Base-by-base conservation (phyloP, 108 stramenopile genomes). In the Fistulifera pelliculosa region DNA sequence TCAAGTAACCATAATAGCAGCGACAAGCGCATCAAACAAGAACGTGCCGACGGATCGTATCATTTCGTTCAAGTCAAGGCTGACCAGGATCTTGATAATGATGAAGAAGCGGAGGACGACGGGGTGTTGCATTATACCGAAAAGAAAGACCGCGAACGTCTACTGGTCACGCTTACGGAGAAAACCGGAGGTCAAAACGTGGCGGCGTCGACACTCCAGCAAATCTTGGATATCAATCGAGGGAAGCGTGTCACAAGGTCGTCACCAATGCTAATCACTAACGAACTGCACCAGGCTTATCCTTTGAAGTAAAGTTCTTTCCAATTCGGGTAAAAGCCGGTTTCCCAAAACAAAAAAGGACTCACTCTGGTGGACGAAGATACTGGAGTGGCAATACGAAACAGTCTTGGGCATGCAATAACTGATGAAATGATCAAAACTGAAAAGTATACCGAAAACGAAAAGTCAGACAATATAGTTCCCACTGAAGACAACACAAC, bases 151-250 rank as follows among this genome's bases (percentile, higher is more conserved):
- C 83, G 81, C 40, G 83, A 93, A 71, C 64, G 64, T 56, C 60
- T 85, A n/a, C 47, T 93, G 17, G 56, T 73, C 5, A 74, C 76
- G 53, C 47, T 93, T 42, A 69, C 85, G 10, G 62, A 73, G 41
- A 68, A 68, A 50, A 93, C 79, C 1, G 85, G 87, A 28, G 91
- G 91, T 13, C 62, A 68, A 23, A 83, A 89, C 19, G 27, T 71
- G 17, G 74, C 85, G 1, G 79, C 80, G 22, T 62, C 56, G 16
- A 68, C 76, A 35, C 21, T 93, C 27, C 61, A 80, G 27, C 47
- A 76, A 22, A 64, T 85, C 7, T 55, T 93, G 17, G 50, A 69
- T 27, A 56, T 53, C 13, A 40, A 69, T 12, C 26, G 17, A 49
- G 58, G 38, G 58, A 71, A 13, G 60, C 52, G n/a, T 42, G 69